Evolutionary conservation across 805 yeast genomes (phyloP), one percentile per base, ranked within the genome.

Genomic region (Nadsonia fulvescens): DNA sequence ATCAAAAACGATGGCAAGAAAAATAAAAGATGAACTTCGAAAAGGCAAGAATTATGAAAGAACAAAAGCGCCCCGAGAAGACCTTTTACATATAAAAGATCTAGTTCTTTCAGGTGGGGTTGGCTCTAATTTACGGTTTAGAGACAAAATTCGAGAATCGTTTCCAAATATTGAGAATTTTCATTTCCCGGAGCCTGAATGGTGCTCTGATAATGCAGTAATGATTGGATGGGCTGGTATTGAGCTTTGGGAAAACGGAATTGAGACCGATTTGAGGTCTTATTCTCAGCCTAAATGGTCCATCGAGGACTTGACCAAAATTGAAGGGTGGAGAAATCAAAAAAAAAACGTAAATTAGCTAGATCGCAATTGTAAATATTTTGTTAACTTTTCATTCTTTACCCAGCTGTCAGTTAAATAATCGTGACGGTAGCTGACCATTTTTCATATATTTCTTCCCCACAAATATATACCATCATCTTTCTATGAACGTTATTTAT

Each of bases 191-290:
- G 69, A 66, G 12, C 54, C 70, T 2, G 49, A 59, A 2, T 53
- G 82, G 32, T 89, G 98, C 44, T 81, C 95, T 0, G 98, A 89
- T 43, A 89, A 89, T 47, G 93, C 95, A 1, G 66, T 81, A 2
- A 89, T 89, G 98, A 89, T 89, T 27, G 98, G 94, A 1, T 79
- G 91, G 70, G 93, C 96, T 0, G 98, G 95, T 0, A 78, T 86
- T 6, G 94, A 86, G 45, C 50, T 83, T 11, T 74, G 54, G 43
- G 93, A 82, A 43, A 37, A 44, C 10, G 60, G 63, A 5, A 34
- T 45, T 1, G 18, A 50, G 6, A 64, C 82, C 0, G 62, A 58
- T 5, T 39, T 76, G 21, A 58, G 51, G 7, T 63, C 69, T 3
- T 40, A 61, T n/a, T 91, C 93, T 1, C 54, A 67, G 2, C 55